These are phyloP conservation scores for Camillea tinctor DNA, from an alignment of 2,329 filamentous ascomycete species.

Conservation along the genomic window DNA sequence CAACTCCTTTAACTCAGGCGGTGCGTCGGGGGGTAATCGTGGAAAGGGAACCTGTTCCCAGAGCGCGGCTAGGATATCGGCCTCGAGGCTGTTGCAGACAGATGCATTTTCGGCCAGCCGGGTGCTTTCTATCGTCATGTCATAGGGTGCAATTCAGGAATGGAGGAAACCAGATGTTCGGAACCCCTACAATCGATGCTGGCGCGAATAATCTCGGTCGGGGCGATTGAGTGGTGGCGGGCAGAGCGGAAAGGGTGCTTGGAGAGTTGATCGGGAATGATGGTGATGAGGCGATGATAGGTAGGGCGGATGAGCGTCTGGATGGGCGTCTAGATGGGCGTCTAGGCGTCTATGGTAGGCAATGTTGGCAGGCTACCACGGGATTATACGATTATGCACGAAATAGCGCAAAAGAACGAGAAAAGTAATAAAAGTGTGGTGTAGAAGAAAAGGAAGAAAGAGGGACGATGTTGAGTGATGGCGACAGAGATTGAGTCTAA, in stretches of 20 bases:
- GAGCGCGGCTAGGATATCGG: conserved; percentile 54
- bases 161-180: conserved; percentile 3
- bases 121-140: conserved; percentile 48
- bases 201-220: neutral
- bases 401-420: neutral
- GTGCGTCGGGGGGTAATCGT: conserved; percentile 59
- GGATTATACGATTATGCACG: neutral
- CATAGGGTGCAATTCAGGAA: conserved; percentile 14
- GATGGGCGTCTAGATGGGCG: too few relatives aligned
- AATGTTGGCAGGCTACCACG: neutral
- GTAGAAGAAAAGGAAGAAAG: neutral
- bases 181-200: neutral
- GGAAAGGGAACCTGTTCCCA: conserved; percentile 63
- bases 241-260: neutral
- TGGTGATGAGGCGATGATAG: neutral
- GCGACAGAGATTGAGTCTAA: neutral
- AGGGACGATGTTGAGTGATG: neutral
- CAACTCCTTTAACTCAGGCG: conserved; percentile 53
- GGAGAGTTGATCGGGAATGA: neutral
- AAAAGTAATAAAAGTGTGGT: neutral
- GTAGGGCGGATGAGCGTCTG: neutral
- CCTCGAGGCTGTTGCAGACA: conserved; percentile 36
- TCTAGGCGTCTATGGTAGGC: neutral
- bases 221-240: neutral
- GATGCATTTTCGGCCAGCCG: conserved; percentile 35